These are phyloP conservation scores for Kwoniella mangroviensis DNA, from an alignment of 768 basidiomycete species.

Conservation along the genomic window DNA sequence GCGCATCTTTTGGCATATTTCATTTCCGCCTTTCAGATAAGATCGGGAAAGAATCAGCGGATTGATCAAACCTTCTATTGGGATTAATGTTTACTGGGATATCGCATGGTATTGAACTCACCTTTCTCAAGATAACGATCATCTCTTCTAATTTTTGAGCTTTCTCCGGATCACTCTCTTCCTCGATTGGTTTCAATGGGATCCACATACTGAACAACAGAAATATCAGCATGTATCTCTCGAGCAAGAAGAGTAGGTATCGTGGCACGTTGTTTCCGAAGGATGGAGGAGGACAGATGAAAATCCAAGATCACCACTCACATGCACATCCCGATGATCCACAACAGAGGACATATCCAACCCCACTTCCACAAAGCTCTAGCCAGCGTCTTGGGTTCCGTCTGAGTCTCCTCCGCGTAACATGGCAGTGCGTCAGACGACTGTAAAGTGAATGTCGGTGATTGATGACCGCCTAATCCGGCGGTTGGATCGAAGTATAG, in stretches of 20 bases:
- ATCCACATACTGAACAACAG: constrained; percentile 41
- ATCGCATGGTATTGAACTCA: constrained; percentile 19
- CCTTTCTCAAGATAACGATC: constrained; percentile 46
- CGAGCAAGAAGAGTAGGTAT: background rate
- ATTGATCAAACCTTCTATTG: background rate
- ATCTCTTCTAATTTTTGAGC: constrained; percentile 52
- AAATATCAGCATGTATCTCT: background rate
- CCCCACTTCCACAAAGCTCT: constrained; percentile 48
- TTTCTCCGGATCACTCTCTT: constrained; percentile 47
- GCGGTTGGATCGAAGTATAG: constrained; percentile 6
- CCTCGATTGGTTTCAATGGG: constrained; percentile 44
- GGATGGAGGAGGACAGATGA: too few species aligned
- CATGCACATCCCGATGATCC: constrained; percentile 50
- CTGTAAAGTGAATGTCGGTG: background rate
- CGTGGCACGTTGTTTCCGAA: background rate
- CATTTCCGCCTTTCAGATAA: constrained; percentile 38
- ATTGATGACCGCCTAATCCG: constrained; percentile 1
- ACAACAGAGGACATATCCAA: constrained; percentile 43
- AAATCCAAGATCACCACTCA: constrained; percentile 27
- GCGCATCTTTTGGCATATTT: constrained; percentile 49
- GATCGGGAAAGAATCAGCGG: constrained; percentile 20
- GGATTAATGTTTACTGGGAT: background rate
- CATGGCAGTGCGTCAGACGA: constrained; percentile 37
- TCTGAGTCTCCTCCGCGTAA: constrained; percentile 41
- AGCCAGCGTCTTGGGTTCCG: constrained; percentile 50